phyloP scores from a whole-genome alignment of 2,329 filamentous ascomycete genomes.

The Eutypella sp. region DNA sequence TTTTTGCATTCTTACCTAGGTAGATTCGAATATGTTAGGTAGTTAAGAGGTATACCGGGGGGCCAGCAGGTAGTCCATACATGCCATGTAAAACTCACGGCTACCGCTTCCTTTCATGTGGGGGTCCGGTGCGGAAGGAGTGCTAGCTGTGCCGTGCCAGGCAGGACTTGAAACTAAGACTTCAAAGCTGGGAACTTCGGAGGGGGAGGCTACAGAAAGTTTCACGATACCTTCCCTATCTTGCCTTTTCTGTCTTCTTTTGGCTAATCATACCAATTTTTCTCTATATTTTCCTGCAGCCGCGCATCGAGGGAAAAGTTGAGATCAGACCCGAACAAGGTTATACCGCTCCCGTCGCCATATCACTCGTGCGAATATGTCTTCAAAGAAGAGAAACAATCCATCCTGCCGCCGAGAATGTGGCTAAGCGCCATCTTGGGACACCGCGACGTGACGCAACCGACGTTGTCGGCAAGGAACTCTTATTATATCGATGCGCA shows the following conservation, averaged over 20 bases:
- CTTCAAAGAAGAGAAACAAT: conserved; percentile 93
- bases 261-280: conserved; percentile 3
- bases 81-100: conserved; percentile 4
- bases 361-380: conserved; percentile 91
- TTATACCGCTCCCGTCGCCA: conserved; percentile 79
- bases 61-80: too few relatives aligned
- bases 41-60: too few relatives aligned
- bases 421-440: conserved; percentile 86
- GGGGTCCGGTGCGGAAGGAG: too few relatives aligned
- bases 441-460: conserved; percentile 85
- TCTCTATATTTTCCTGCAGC: too few relatives aligned
- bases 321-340: conserved; percentile 87
- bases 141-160: too few relatives aligned
- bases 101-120: conserved; percentile 13
- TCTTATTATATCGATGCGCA: conserved; percentile 82
- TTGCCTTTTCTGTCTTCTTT: not conserved
- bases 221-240: conserved; percentile 1
- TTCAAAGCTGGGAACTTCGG: too few relatives aligned
- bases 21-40: too few relatives aligned
- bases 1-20: conserved; percentile 3
- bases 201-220: conserved; percentile 1
- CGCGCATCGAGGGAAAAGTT: conserved; percentile 95
- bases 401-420: conserved; percentile 89
- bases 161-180: too few relatives aligned
- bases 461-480: conserved; percentile 93